These are phyloP conservation scores for Arachis hypogaea DNA, from an alignment of 306 rosid genomes.

Conservation along the genomic window DNA sequence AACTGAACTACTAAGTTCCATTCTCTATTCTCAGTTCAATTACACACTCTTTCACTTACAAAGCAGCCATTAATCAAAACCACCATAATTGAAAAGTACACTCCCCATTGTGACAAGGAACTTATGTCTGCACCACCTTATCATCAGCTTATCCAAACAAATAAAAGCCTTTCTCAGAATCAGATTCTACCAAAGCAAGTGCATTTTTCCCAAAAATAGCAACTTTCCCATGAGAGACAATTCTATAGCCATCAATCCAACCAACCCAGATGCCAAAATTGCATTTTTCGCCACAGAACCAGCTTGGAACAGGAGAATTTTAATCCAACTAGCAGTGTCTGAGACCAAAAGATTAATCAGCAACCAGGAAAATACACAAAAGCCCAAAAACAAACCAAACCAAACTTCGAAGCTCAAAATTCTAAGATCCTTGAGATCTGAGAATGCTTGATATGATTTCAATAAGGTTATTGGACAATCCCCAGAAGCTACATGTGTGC, in stretches of 20 bases:
- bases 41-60: conserved; percentile 33
- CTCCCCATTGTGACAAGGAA: conserved; percentile 50
- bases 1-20: conserved; percentile 52
- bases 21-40: conserved; percentile 41
- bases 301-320: conserved; percentile 46
- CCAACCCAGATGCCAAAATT: conserved; percentile 55
- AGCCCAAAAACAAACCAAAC: conserved; percentile 38
- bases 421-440: conserved; percentile 90
- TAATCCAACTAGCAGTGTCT: conserved; percentile 43
- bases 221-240: conserved; percentile 36
- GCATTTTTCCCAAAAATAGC: conserved; percentile 42
- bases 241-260: conserved; percentile 40
- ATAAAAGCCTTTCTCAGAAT: conserved; percentile 44
- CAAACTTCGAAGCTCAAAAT: conserved; percentile 40
- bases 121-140: conserved; percentile 49
- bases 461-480: conserved; percentile 45
- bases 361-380: not conserved
- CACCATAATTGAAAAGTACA: conserved; percentile 47
- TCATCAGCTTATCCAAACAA: conserved; percentile 51
- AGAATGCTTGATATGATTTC: conserved; percentile 48
- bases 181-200: conserved; percentile 49
- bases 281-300: conserved; percentile 31
- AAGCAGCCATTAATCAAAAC: conserved; percentile 44
- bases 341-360: conserved; percentile 46
- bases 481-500: conserved; percentile 57